Evolutionary conservation across 1,139 yeast genomes (phyloP).

Genomic region (Lodderomyces beijingensis): DNA sequence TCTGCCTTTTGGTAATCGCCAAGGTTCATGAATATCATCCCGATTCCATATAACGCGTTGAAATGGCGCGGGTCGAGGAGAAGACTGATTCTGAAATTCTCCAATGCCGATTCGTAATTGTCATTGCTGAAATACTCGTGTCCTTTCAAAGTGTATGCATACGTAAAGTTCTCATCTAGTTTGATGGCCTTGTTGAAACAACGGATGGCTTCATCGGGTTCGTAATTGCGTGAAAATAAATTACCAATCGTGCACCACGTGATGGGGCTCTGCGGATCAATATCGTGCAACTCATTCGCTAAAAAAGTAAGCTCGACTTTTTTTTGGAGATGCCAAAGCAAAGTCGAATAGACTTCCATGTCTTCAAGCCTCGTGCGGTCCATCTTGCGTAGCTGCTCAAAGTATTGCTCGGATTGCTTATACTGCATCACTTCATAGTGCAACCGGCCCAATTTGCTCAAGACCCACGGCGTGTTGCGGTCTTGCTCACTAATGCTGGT

Average conservation of each 20-base stretch:
- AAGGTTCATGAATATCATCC: slow-evolving; percentile 85
- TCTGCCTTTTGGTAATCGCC: slow-evolving; percentile 86
- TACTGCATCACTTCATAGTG: slow-evolving; percentile 89
- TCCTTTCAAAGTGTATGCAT: slow-evolving; percentile 90
- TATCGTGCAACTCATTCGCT: slow-evolving; percentile 75
- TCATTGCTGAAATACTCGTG: slow-evolving; percentile 89
- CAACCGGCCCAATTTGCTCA: slow-evolving; percentile 71
- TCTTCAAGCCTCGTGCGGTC: slow-evolving; percentile 84
- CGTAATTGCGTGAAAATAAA: slow-evolving; percentile 75
- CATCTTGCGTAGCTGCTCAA: slow-evolving; percentile 54
- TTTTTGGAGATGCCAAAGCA: slow-evolving; percentile 88
- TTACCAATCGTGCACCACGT: slow-evolving; percentile 95
- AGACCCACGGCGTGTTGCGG: slow-evolving; percentile 79
- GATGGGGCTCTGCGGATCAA: slow-evolving; percentile 63
- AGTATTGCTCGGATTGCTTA: slow-evolving; percentile 65
- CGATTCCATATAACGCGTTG: slow-evolving; percentile 94
- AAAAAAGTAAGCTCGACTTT: slow-evolving; percentile 76
- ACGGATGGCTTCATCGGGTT: slow-evolving; percentile 85
- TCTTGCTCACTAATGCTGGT: slow-evolving; percentile 56
- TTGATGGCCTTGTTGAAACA: slow-evolving; percentile 80
- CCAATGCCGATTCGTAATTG: slow-evolving; percentile 85
- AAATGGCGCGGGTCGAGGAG: slow-evolving; percentile 79
- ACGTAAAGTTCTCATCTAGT: slow-evolving; percentile 68
- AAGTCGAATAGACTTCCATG: slow-evolving; percentile 88
- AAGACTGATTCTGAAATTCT: slow-evolving; percentile 76